Evolutionary conservation across 345 rosid genomes (phyloP), one percentile per base, ranked within the genome.

Genomic region (Turritis glabra): DNA sequence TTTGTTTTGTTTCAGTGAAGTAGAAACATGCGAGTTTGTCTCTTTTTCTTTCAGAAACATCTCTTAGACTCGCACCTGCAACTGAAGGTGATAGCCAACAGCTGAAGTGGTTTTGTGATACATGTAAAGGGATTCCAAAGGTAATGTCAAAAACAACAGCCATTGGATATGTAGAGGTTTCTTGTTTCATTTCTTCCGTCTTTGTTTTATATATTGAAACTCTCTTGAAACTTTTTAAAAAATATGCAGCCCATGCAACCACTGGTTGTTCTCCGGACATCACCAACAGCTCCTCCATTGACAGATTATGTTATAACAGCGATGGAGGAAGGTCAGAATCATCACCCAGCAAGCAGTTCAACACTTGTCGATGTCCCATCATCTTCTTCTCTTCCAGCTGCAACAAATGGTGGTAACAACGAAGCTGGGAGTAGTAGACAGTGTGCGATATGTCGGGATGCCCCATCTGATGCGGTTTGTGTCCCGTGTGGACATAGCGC

Each of bases 401-500:
- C 87, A 81, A 27, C 47, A 77, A 13, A 33, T 71, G 79, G 41
- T 55, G 82, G 80, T 9, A 32, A 32, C 35, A 72, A 73, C 55
- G 80, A 86, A 83, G 38, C 38, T n/a, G n/a, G n/a, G n/a, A n/a
- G n/a, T n/a, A 56, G 87, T 75, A 56, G 84, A 79, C 32, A 91
- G 1, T 92, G 98, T 75, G 80, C 82, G 7, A 85, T 92, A 71
- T 92, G 99, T 82, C 83, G 90, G 69, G 99, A 95, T 78, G 97
- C 99, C 64, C 96, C 91, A 5, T 84, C 88, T 6, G 91, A 92
- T 73, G 99, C 90, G 2, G 99, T 89, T 19, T 95, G 92, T 48
- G 85, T 92, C 14, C 99, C 98, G 5, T 92, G 99, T 61, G 99
- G 99, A 43, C 99, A 95, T 78, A 90, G 90, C 74, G 96, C 90